Percentiles rank a stretch among this genome's conserved stretches.
Conservation (phyloP, 2,329 filamentous ascomycete species). For the Hymenoscyphus fructigenus region DNA sequence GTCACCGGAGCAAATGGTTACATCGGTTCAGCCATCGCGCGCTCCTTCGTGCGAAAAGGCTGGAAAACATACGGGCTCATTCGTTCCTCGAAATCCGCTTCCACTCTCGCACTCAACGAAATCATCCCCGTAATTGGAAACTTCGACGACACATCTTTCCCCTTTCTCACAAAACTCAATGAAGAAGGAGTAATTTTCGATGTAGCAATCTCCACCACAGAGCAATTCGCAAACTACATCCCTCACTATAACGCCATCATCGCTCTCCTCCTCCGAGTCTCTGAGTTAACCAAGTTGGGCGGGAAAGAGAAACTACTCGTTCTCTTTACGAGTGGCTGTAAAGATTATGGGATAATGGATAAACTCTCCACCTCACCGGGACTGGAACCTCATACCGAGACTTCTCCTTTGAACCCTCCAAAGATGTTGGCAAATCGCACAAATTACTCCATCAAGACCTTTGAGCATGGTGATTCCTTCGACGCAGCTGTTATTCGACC, state of each 20-base stretch:
- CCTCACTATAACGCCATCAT: constrained; percentile 42
- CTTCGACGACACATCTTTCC: constrained; percentile 34
- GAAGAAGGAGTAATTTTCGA: constrained; percentile 37
- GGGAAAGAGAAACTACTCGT: constrained; percentile 42
- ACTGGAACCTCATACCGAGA: constrained; percentile 45
- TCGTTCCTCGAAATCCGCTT: constrained; percentile 35
- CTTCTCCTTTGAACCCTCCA: constrained; percentile 39
- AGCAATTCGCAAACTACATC: constrained; percentile 42
- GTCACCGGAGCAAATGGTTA: constrained; percentile 52
- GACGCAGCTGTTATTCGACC: constrained; percentile 46
- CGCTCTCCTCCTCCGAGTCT: constrained; percentile 38
- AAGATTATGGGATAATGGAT: constrained; percentile 45
- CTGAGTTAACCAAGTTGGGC: constrained; percentile 35
- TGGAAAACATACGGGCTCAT: constrained; percentile 47
- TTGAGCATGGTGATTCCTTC: constrained; percentile 42
- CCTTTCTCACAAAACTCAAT: constrained; percentile 34
- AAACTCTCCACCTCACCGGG: constrained; percentile 36
- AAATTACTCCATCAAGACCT: constrained; percentile 37
- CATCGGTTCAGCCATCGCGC: constrained; percentile 47
- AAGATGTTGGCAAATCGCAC: constrained; percentile 37
- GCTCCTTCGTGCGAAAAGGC: constrained; percentile 46
- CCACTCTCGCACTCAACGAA: constrained; percentile 38
- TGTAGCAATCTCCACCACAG: constrained; percentile 45
- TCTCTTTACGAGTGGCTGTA: constrained; percentile 49
- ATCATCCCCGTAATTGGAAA: constrained; percentile 44